These are phyloP conservation scores for Chlorella sp. DNA, from an alignment of 139 green algal species.

Conservation along the genomic window DNA sequence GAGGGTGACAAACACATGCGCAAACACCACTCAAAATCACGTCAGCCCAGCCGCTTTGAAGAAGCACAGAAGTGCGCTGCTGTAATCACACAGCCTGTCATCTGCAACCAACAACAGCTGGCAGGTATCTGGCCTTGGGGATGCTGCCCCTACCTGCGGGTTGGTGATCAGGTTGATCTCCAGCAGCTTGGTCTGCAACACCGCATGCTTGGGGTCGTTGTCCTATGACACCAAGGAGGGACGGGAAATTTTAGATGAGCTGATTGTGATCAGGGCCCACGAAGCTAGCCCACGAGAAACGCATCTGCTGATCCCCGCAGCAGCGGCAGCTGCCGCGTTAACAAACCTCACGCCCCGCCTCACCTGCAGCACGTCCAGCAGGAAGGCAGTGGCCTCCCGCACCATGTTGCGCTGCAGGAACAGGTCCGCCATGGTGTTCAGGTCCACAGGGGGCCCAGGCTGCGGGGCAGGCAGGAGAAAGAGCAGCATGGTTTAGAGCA, in stretches of 20 bases:
- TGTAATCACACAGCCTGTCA: no score
- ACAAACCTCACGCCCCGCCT: neutral
- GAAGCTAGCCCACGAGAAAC: no score
- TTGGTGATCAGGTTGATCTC: conserved; percentile 99
- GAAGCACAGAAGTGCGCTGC: no score
- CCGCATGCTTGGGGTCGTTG: conserved; percentile 90
- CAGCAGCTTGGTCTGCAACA: conserved; percentile 96
- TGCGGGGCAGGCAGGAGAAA: conserved; percentile 1
- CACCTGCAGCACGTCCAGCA: conserved; percentile 94
- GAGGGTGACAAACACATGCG: no score
- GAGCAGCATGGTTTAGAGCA: neutral
- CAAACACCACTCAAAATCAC: no score
- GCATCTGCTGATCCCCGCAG: no score
- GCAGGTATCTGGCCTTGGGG: no score
- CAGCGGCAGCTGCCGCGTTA: no score
- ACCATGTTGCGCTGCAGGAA: conserved; percentile 96
- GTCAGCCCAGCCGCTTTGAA: no score
- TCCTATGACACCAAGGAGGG: conserved; percentile 29
- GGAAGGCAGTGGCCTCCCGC: conserved; percentile 95
- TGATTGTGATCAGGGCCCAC: no score
- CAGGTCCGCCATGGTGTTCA: conserved; percentile 96
- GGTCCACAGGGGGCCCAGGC: conserved; percentile 81
- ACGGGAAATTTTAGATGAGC: neutral
- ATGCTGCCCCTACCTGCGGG: conserved; percentile 71
- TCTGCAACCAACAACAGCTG: no score